A percentile compares a stretch with the other conserved stretches of the same genome.
phyloP scores from a whole-genome alignment of 208 protist genomes.

The Trypanosoma mega region DNA sequence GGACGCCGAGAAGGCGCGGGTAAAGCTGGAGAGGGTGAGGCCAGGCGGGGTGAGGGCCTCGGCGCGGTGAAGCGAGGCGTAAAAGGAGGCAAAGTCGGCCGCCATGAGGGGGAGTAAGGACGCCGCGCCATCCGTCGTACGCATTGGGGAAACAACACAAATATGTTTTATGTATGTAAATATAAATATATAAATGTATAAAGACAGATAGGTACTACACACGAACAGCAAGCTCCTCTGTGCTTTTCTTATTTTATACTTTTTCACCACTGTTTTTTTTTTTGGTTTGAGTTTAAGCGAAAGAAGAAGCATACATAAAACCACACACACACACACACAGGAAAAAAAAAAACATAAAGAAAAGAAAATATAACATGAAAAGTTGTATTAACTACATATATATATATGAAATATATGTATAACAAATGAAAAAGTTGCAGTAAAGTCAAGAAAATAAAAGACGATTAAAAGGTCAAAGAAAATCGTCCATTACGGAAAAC shows the following conservation, averaged over 20 bases:
- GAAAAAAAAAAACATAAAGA: too few relatives aligned
- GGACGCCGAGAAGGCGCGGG: slow-evolving; percentile 41
- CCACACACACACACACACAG: not conserved
- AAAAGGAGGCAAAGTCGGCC: slow-evolving; percentile 52
- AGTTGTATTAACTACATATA: too few relatives aligned
- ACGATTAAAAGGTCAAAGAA: too few relatives aligned
- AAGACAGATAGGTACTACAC: not conserved
- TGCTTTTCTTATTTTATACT: too few relatives aligned
- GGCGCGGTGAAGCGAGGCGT: slow-evolving; percentile 25
- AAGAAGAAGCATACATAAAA: slow-evolving; percentile 12
- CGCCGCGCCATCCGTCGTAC: not conserved
- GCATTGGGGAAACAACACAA: not conserved
- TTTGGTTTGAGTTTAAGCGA: too few relatives aligned
- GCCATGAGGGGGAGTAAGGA: slow-evolving; percentile 45
- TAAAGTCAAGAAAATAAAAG: too few relatives aligned
- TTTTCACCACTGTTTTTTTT: too few relatives aligned
- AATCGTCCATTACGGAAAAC: too few relatives aligned
- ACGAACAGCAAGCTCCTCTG: too few relatives aligned
- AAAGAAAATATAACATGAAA: too few relatives aligned
- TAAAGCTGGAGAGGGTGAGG: slow-evolving; percentile 47
- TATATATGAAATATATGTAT: too few relatives aligned
- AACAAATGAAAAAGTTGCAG: too few relatives aligned
- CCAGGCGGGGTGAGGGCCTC: slow-evolving; percentile 13
- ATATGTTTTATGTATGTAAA: not conserved
- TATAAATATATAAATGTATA: slow-evolving; percentile 1